A percentile compares a stretch with the other conserved stretches of the same genome.
These are phyloP conservation scores for Clitoria ternatea DNA, from an alignment of 306 rosid species.

Conservation along the genomic window DNA sequence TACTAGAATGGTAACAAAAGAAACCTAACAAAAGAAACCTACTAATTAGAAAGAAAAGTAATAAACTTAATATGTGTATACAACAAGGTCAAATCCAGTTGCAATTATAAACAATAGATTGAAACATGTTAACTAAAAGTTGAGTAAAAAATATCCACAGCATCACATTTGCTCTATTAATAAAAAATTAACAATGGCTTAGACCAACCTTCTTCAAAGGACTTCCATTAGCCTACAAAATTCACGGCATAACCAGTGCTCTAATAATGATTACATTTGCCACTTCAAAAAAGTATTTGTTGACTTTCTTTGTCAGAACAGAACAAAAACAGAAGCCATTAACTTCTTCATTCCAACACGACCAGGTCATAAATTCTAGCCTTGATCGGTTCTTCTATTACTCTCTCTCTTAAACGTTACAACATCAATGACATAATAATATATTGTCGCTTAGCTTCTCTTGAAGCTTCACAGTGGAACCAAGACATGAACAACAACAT, in stretches of 20 bases:
- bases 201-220: not conserved
- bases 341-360: not conserved
- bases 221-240: not conserved
- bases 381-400: not conserved
- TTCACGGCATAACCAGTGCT: not conserved
- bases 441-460: no score
- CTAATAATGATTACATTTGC: not conserved
- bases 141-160: not conserved
- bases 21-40: no score
- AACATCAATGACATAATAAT: not conserved
- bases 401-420: not conserved
- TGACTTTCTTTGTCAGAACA: not conserved
- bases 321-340: not conserved
- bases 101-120: not conserved
- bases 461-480: not conserved
- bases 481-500: slow-evolving; percentile 23
- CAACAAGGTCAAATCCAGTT: not conserved
- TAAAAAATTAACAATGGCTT: not conserved
- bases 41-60: not conserved
- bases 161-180: not conserved
- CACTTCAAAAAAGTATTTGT: not conserved
- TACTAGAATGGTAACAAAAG: no score
- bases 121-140: not conserved
- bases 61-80: not conserved
- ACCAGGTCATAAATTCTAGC: slow-evolving; percentile 20